Evolutionary conservation across 768 basidiomycete species (phyloP).

Genomic region (Leccinellum rugosiceps): DNA sequence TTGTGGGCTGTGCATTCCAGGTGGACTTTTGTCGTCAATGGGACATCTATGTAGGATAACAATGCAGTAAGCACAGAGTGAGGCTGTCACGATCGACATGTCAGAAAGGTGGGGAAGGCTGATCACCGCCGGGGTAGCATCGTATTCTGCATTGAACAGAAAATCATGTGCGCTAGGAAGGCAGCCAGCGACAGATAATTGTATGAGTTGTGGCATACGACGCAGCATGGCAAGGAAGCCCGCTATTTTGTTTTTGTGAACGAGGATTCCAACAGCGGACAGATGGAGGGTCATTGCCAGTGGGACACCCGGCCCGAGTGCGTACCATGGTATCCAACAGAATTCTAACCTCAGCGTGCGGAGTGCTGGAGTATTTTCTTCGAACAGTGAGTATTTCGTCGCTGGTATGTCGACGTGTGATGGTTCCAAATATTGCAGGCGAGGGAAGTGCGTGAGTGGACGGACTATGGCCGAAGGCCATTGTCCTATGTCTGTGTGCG

Average conservation of each 20-base stretch:
- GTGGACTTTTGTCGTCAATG: background rate
- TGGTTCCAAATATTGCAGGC: background rate
- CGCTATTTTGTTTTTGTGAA: background rate
- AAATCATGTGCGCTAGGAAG: background rate
- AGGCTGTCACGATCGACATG: background rate
- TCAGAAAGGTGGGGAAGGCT: background rate
- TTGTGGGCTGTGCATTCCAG: too few species aligned
- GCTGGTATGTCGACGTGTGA: fast-evolving
- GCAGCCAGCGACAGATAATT: background rate
- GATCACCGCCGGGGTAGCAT: background rate
- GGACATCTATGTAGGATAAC: background rate
- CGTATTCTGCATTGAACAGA: background rate
- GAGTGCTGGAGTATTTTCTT: background rate
- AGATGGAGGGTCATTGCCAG: background rate
- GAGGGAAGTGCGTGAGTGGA: background rate
- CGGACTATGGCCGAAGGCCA: too few species aligned
- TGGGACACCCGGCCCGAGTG: background rate
- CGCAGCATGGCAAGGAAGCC: background rate
- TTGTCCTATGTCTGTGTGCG: too few species aligned
- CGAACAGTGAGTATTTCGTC: background rate
- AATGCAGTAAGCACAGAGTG: background rate
- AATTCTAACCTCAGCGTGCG: background rate
- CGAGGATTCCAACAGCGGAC: fast-evolving
- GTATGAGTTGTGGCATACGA: background rate
- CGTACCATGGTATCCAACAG: background rate